Conservation (phyloP, 2,329 filamentous ascomycete species). For the Metarhizium sp. region DNA sequence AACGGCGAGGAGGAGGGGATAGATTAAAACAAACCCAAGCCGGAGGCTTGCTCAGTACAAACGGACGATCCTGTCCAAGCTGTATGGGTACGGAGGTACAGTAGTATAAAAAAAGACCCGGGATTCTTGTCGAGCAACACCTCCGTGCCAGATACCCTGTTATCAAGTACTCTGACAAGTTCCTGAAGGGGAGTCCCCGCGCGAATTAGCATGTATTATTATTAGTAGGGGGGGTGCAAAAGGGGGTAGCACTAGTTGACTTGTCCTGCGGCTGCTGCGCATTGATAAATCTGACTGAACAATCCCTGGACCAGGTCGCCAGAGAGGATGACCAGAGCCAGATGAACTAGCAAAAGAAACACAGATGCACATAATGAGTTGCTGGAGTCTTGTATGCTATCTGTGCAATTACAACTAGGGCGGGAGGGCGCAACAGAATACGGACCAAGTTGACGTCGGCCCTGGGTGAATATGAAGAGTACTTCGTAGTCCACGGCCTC, state of each 20-base stretch:
- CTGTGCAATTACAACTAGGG: no score
- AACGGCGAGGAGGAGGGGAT: constrained; percentile 7
- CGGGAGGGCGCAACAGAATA: no score
- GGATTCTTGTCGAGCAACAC: constrained; percentile 3
- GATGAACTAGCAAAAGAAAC: background rate
- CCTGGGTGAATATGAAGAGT: no score
- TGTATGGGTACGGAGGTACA: constrained; percentile 2
- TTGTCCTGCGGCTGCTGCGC: constrained; percentile 1
- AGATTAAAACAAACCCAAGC: constrained; percentile 3
- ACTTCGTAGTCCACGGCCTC: no score
- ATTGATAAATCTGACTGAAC: constrained; percentile 1
- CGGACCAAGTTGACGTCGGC: no score
- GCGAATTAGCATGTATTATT: constrained; percentile 7
- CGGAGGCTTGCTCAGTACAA: background rate
- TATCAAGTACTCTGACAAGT: constrained; percentile 6
- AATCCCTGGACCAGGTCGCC: background rate
- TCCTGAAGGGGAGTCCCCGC: constrained; percentile 5
- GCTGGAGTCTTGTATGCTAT: no score
- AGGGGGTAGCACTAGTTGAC: constrained; percentile 1
- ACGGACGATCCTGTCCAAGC: constrained; percentile 6
- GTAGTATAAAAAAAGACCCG: constrained; percentile 5
- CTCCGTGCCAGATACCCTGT: constrained; percentile 6
- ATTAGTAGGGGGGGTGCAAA: constrained; percentile 5
- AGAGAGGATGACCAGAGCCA: background rate
- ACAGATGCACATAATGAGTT: background rate